Base-by-base conservation (phyloP, 75 land plant genomes). In the Larix kaempferi region DNA sequence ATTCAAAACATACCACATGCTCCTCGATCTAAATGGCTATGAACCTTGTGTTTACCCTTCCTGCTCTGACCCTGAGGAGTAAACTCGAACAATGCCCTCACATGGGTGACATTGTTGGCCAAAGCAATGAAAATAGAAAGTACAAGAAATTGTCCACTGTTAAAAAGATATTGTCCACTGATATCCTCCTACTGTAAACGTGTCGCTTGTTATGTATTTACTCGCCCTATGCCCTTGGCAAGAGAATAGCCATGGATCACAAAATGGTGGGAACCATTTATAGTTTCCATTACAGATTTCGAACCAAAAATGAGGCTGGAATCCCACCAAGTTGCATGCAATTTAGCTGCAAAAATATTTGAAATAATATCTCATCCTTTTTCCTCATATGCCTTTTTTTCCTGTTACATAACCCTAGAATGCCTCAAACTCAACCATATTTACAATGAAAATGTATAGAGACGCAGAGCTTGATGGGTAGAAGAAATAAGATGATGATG, bases 181-280 rank as follows among this genome's bases (percentile, higher is more conserved):
- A 55, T 87, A 87, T 8, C 85, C 89, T 4, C 89, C 91, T 25
- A 89, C 91, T 23, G 55, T 39, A 69, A 89, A 89, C 58, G 84
- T 89, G 33, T 93, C 95, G 57, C 94, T 91, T 2, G 95, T 88
- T 27, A 87, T 85, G 83, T 93, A 93, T 77, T 91, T 93, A 57
- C 96, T 94, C 21, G 91, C 87, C 57, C 93, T 93, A 87, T 78
- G 29, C 95, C 95, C 80, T 93, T 93, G 57, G 91, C 84, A 74
- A 93, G 77, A 57, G 94, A 89, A 56, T 93, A 93, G 6, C 96
- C 96, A 71, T 85, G 84, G 71, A 93, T 89, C 76, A 82, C 80
- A 71, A 93, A 91, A 49, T 91, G 90, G 66, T 93, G 96, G 21
- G 96, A 89, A 3, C 96, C 96, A 75, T 89, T 91, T 21, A 89